phyloP scores from a whole-genome alignment of 78 protist species.

The Salpingoeca rosetta region DNA sequence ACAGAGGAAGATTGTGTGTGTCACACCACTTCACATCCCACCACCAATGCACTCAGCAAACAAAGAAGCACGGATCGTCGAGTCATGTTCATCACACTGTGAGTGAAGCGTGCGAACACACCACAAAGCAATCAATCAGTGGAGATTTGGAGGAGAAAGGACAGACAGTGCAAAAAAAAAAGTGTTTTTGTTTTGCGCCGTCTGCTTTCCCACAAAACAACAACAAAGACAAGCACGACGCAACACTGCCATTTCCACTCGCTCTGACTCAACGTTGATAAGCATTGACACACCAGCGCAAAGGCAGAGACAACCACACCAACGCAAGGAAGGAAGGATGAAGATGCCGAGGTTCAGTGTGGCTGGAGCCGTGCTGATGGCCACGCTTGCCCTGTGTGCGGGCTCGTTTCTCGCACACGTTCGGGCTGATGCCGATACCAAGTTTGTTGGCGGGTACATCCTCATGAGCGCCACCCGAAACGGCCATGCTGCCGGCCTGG shows the following conservation, averaged over 20 bases:
- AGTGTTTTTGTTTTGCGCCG: background rate
- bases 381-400: background rate
- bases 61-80: no score
- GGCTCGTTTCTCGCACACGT: background rate
- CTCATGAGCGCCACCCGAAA: background rate
- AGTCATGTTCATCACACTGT: no score
- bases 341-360: background rate
- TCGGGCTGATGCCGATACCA: background rate
- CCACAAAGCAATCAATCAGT: no score
- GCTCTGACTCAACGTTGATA: background rate
- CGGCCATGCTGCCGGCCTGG: background rate
- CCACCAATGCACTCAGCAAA: no score
- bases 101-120: no score
- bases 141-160: no score
- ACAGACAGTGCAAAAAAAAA: no score
- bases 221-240: background rate
- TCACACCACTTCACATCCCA: no score
- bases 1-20: no score
- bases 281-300: background rate
- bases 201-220: background rate
- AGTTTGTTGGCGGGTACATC: background rate
- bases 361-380: background rate
- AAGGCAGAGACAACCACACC: no score
- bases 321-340: no score
- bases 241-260: background rate